phyloP scores from a whole-genome alignment of 108 stramenopile genomes.

The Pseudonitzschia multistriata region DNA sequence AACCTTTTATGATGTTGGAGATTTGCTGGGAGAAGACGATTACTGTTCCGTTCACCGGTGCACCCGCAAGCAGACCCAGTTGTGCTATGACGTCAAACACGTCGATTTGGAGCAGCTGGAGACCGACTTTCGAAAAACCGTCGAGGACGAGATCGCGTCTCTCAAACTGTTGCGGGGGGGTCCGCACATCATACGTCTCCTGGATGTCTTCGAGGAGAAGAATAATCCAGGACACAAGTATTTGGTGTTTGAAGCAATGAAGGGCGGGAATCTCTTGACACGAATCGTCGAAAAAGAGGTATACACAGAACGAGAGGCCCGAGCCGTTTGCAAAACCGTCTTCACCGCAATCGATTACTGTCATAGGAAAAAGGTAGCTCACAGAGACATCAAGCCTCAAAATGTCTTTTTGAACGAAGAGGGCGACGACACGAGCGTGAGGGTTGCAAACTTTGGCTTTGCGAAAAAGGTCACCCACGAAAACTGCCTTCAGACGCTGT shows the following conservation, averaged over 20 bases:
- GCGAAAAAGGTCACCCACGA: conserved; percentile 77
- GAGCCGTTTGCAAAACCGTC: conserved; percentile 79
- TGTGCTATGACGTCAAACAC: conserved; percentile 62
- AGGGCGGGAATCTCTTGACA: conserved; percentile 91
- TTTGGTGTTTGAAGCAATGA: conserved; percentile 73
- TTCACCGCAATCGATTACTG: conserved; percentile 88
- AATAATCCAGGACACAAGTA: conserved; percentile 40
- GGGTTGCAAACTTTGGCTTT: conserved; percentile 97
- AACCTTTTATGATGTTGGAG: conserved; percentile 39
- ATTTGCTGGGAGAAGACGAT: conserved; percentile 71
- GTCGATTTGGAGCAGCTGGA: conserved; percentile 48
- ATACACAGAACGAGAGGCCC: conserved; percentile 95
- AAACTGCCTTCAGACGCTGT: conserved; percentile 65
- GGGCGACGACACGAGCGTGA: conserved; percentile 80
- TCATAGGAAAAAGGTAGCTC: conserved; percentile 75
- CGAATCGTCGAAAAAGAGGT: conserved; percentile 90
- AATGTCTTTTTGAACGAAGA: conserved; percentile 68
- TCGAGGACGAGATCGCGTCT: conserved; percentile 63
- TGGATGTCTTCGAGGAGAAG: conserved; percentile 68
- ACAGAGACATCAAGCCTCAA: conserved; percentile 92
- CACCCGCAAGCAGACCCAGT: conserved; percentile 42
- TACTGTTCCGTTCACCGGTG: conserved; percentile 60
- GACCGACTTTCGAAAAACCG: conserved; percentile 19
- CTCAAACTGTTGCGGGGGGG: conserved; percentile 68
- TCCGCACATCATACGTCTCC: conserved; percentile 80